These are phyloP conservation scores for Pseudogymnoascus sp. DNA, from an alignment of 2,329 filamentous ascomycete genomes.

Conservation along the genomic window DNA sequence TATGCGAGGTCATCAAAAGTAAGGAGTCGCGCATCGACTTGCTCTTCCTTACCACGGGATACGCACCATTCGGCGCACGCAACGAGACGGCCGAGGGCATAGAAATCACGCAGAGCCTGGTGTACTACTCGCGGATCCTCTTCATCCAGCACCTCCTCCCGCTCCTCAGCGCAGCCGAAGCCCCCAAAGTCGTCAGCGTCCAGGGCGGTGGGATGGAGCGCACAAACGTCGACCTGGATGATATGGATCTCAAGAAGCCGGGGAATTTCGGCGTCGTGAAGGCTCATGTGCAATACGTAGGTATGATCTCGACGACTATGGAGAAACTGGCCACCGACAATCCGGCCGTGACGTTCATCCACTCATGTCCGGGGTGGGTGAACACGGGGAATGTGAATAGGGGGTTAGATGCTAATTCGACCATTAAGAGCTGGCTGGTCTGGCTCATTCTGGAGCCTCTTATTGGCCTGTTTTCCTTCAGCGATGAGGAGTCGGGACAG, in stretches of 20 bases:
- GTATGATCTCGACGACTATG: conserved; percentile 41
- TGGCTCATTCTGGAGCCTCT: conserved; percentile 30
- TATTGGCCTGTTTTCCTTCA: conserved; percentile 24
- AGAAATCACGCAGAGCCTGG: conserved; percentile 39
- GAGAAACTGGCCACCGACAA: conserved; percentile 40
- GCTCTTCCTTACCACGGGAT: conserved; percentile 37
- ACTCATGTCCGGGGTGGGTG: conserved; percentile 31
- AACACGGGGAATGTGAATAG: conserved; percentile 19
- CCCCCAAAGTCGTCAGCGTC: conserved; percentile 46
- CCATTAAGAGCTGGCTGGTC: conserved; percentile 25
- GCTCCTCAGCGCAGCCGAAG: conserved; percentile 37
- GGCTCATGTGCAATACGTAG: conserved; percentile 37
- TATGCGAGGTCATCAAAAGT: conserved; percentile 35
- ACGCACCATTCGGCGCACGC: conserved; percentile 20
- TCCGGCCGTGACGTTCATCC: conserved; percentile 34
- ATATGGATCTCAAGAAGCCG: conserved; percentile 34
- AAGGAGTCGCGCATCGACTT: conserved; percentile 38
- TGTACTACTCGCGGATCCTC: conserved; percentile 49
- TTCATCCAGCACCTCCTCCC: conserved; percentile 50
- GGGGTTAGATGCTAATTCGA: conserved; percentile 15
- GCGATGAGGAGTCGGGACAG: conserved; percentile 30
- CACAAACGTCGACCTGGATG: conserved; percentile 30
- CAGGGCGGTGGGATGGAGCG: conserved; percentile 46
- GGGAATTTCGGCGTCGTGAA: conserved; percentile 29
- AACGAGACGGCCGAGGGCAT: conserved; percentile 49